Evolutionary conservation across 257 asterid genomes (phyloP), one percentile per base, ranked within the genome.

Genomic region (Ligustrum vulgare): DNA sequence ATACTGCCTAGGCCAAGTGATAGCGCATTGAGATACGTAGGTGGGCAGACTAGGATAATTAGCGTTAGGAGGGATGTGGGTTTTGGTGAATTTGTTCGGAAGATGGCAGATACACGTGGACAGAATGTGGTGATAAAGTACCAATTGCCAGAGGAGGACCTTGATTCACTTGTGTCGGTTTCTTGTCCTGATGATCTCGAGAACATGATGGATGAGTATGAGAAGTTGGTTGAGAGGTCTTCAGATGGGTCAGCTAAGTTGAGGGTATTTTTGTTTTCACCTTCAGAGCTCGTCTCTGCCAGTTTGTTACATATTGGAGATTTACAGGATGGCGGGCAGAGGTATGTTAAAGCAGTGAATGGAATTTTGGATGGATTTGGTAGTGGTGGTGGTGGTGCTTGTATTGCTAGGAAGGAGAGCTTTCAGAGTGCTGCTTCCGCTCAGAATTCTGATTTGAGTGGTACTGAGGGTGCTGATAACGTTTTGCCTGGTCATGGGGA

Each of bases 161-260:
- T 95, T 49, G 99, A 95, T 81, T 97, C 98, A 10, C 97, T 95
- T 49, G 97, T 95, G 2, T 77, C 99, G 3, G 96, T 95, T 87
- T 91, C 98, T 9, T 90, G 97, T 74, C 79, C 92, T 6, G 98
- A 95, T 80, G 99, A 95, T 85, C 92, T 95, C 58, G 99, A 93
- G 71, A 95, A 95, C 83, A 95, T 95, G 99, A 91, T 95, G 96
- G 99, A 95, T 47, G 99, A 95, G 82, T 91, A 90, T 84, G 94
- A 93, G 67, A 95, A 87, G 89, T 75, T 90, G 88, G 71, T 71
- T 2, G 97, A 91, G 86, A 89, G 93, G 85, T 88, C 92, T 58
- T 70, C 90, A 0, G 97, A 93, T 54, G 97, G 97, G 69, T 91
- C 97, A 0, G 93, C 94, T 77, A 95, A 93, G 88, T 79, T 95